Percentiles rank a stretch among this genome's conserved stretches.
These are phyloP conservation scores for Brassica napus DNA, from an alignment of 345 rosid species.

Conservation along the genomic window Da-Ae NC_063446.1:6087501-6088000, in stretches of 20 bases:
- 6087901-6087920: too few species aligned
- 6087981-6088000: conserved; percentile 22
- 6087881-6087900: not conserved
- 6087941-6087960: not conserved
- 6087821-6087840: not conserved
- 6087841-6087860: not conserved
- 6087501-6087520: not conserved
- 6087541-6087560: conserved; percentile 19
- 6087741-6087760: not conserved
- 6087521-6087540: not conserved
- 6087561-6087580: conserved; percentile 21
- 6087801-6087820: too few species aligned
- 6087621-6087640: not conserved
- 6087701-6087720: not conserved
- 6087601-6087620: not conserved
- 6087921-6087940: not conserved
- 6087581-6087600: conserved; percentile 22
- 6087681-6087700: not conserved
- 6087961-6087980: not conserved
- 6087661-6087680: not conserved
- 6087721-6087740: not conserved
- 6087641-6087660: not conserved
- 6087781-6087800: too few species aligned
- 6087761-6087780: not conserved
- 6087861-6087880: not conserved